Evolutionary conservation across 108 stramenopile species (phyloP), one percentile per base, ranked within the genome.

Genomic region (Nitzschia sp.): DNA sequence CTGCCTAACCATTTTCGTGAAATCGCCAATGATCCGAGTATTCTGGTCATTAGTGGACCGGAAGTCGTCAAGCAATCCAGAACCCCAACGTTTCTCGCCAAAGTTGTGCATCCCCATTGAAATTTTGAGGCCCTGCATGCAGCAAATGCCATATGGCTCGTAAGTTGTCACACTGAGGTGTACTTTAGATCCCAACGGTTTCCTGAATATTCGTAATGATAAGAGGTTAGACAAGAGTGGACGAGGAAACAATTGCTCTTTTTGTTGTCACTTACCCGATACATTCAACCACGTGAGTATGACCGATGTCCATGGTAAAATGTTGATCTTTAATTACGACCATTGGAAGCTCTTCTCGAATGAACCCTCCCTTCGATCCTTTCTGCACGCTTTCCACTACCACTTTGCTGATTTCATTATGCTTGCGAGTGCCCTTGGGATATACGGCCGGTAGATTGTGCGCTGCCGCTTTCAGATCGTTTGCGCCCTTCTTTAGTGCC

Each of bases 91-190:
- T 36, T 69, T 76, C 29, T 69, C 75, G 5, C 75, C 75, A 58
- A 76, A 76, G 63, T 76, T 76, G 38, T 76, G 75, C 75, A 76
- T 76, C 17, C 36, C 61, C 58, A 78, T 55, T 5, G 78, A 74
- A 19, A 68, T 52, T 31, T 79, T 74, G 9, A 70, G 47, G 13
- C 78, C 72, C 28, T 62, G 53, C 17, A 73, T 59, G 63, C 78
- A 79, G 32, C 72, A 79, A 15, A 79, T 0, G 1, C 78, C 78
- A 45, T 79, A 79, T 0, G 78, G 78, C 35, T 79, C 78, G 29
- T 32, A 33, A 0, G 78, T 63, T 1, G 78, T 79, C 0, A 32
- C 60, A 29, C 67, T 48, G n/a, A 73, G 55, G 45, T 74, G 73
- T 21, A 62, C 50, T 2, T 58, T 69, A 13, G 78, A 79, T 6